phyloP scores from a whole-genome alignment of 1,284 basidiomycete species.

The Abortiporus biennis region DNA sequence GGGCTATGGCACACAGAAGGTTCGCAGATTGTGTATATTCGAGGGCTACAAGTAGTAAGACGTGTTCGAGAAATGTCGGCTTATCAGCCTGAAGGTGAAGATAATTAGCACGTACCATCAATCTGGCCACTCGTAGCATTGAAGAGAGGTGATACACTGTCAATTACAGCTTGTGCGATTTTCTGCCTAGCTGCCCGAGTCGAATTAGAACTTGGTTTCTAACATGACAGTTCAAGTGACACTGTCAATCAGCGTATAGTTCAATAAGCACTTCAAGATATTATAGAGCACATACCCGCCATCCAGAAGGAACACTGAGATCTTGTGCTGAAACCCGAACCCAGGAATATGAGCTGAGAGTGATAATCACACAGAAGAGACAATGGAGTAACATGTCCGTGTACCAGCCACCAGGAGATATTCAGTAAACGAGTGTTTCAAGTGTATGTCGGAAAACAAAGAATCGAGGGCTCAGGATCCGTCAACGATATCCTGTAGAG shows the following conservation, averaged over 20 bases:
- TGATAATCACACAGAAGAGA: no score
- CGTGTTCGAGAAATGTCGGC: background rate
- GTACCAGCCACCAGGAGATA: no score
- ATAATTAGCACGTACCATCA: constrained; percentile 4
- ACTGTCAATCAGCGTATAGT: background rate
- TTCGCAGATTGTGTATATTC: constrained; percentile 4
- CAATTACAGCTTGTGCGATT: background rate
- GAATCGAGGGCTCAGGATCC: no score
- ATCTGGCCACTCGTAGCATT: constrained; percentile 4
- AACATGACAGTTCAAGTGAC: no score
- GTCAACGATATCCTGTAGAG: no score
- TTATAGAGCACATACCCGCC: constrained; percentile 1
- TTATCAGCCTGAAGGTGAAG: background rate
- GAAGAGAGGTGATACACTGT: constrained; percentile 1
- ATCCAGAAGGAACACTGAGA: background rate
- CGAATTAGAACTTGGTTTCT: constrained; percentile 7
- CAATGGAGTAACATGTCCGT: no score
- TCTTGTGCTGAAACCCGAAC: no score
- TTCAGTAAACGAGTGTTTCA: no score
- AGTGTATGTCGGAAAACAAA: no score
- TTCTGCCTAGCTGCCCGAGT: background rate
- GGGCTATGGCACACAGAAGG: constrained; percentile 5
- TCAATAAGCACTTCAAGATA: background rate
- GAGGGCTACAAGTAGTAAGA: constrained; percentile 1
- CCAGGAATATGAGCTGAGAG: no score